Percentiles rank a stretch among this genome's conserved stretches.
Evolutionary conservation across 2,329 filamentous ascomycete genomes (phyloP).

Genomic region (Aspergillus piperis): DNA sequence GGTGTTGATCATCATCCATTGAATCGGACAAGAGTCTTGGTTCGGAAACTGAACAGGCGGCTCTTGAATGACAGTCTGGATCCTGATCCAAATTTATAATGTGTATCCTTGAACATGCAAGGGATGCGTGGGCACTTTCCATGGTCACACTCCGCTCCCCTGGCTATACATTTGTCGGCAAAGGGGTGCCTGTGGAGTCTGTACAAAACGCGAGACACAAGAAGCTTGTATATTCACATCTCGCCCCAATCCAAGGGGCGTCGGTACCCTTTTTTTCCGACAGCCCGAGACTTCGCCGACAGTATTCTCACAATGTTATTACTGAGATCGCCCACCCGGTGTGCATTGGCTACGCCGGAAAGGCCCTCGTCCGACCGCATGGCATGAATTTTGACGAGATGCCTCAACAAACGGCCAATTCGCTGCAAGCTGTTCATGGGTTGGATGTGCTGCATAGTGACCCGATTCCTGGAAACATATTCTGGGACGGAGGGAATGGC

Average conservation of each 20-base stretch:
- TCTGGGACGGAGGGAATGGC: slow-evolving; percentile 6
- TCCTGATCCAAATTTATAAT: slow-evolving; percentile 12
- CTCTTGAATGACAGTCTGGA: slow-evolving; percentile 5
- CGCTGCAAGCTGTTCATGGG: slow-evolving; percentile 20
- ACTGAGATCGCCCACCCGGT: slow-evolving; percentile 24
- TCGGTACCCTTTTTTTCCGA: slow-evolving; percentile 27
- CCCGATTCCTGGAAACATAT: slow-evolving; percentile 22
- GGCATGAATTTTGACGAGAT: slow-evolving; percentile 9
- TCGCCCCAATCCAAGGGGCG: slow-evolving; percentile 25
- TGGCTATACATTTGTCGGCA: slow-evolving; percentile 31
- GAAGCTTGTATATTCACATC: slow-evolving; percentile 24
- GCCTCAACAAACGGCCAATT: slow-evolving; percentile 19
- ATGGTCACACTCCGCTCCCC: slow-evolving; percentile 30
- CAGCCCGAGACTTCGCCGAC: slow-evolving; percentile 22
- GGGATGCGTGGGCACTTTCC: slow-evolving; percentile 30
- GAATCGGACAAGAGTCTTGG: slow-evolving; percentile 12
- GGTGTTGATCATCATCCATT: slow-evolving; percentile 22
- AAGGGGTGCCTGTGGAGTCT: slow-evolving; percentile 25
- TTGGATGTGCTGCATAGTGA: slow-evolving; percentile 22
- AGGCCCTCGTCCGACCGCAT: slow-evolving; percentile 16
- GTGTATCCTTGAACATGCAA: slow-evolving; percentile 26
- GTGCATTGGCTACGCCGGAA: slow-evolving; percentile 22
- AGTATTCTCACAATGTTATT: slow-evolving; percentile 25
- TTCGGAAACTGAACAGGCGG: slow-evolving; percentile 8
- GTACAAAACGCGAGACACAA: slow-evolving; percentile 20